Base-by-base conservation (phyloP, 1,139 yeast species). In the Sugiyamaella japonica region DNA sequence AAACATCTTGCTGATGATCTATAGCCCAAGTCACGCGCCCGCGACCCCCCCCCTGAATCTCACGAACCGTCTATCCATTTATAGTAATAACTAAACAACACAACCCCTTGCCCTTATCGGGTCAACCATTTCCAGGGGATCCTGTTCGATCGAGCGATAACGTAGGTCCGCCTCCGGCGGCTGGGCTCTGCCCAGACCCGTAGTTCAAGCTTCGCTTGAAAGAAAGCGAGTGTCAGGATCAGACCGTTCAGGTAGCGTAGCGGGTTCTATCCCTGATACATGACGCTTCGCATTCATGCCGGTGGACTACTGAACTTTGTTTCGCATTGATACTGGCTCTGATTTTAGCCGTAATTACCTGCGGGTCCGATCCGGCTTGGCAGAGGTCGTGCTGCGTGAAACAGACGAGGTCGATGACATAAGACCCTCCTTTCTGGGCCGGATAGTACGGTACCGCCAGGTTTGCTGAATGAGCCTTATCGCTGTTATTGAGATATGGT, bases 1-100 rank as follows among this genome's bases (percentile, higher is more conserved):
- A 83, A 83, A 63, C 47, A 74, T 56, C 25, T 40, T 12, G 46
- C 36, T n/a, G 86, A 82, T 66, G 89, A 84, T 56, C 69, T 83
- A 38, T 81, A 62, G 59, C 6, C 16, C 4, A 5, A 10, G n/a
- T 34, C 8, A 13, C 9, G 12, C 16, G 38, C n/a, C 2, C n/a
- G 3, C 7, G 23, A 3, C 16, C 25, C 42, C 13, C 16, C 25
- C 42, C 25, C 25, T 8, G 25, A 25, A 13, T n/a, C 23, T 29
- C 28, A 31, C 17, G 40, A 44, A 31, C 20, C 13, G 3, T 7
- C 39, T 36, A 29, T 34, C 49, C 42, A 8, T 34, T 45, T 45
- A 20, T n/a, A 32, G 49, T 23, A 32, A 32, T 45, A 45, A 3
- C 25, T 45, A 45, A 45, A 45, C 13, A 45, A 40, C 12, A 31